Evolutionary conservation across 768 basidiomycete species (phyloP), one percentile per base, ranked within the genome.

Genomic region (Termitomyces bulborhizus): DNA sequence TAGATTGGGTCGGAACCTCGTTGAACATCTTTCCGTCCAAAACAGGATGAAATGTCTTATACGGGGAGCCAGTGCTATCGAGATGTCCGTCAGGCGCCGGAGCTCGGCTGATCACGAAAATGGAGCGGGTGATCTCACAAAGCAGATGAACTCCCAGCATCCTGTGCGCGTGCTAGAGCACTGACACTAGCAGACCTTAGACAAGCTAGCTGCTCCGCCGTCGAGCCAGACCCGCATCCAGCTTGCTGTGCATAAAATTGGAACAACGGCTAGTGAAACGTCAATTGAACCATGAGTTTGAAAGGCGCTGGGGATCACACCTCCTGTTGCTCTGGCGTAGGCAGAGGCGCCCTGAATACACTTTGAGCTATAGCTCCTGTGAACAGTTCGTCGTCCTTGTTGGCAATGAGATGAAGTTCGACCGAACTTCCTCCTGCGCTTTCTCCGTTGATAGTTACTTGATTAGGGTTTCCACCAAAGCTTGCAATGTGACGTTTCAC

Each of bases 401-500:
- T 69, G 1, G 79, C 78, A 4, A 82, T 71, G 41, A 85, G 70
- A 59, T 84, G 82, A n/a, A 86, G 68, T 62, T 81, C 80, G 3
- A 84, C 76, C 0, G 79, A 81, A 27, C 74, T 66, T 0, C 74
- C 82, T 16, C 82, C 83, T 0, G 81, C 82, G 57, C 83, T 83
- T 61, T 87, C 70, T 0, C 85, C 85, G 54, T 82, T 82, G 63
- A 83, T 78, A 0, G 81, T 82, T 5, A 84, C 82, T 60, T 76
- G 75, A 0, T 55, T 48, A 0, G 81, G 77, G 63, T 89, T 76
- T 13, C 87, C 87, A 7, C 86, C 86, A 60, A 88, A 90, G 15
- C 75, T 72, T 27, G 61, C 66, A 55, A 88, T 84, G 62, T 88
- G 73, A 42, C 75, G 65, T 53, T 85, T 76, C 0, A 87, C 78